phyloP scores from a whole-genome alignment of 257 asterid genomes.

The Anisodus acutangulus region DNA sequence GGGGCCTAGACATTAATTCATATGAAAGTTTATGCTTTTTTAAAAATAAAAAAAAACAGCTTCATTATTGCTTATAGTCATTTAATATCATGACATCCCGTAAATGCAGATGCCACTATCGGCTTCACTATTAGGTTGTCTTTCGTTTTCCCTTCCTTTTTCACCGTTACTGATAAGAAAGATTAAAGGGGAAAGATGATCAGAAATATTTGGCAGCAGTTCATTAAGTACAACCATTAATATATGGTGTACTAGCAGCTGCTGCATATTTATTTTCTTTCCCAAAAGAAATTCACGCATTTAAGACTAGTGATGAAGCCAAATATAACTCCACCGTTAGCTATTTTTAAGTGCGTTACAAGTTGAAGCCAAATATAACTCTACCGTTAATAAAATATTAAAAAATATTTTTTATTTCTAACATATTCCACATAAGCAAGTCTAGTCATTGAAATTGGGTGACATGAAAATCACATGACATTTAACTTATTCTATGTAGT shows the following conservation, averaged over 20 bases:
- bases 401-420: too few species aligned
- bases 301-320: neutral
- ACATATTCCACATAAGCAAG: too few species aligned
- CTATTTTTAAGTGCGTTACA: too few species aligned
- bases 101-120: neutral
- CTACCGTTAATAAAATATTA: too few species aligned
- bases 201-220: neutral
- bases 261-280: neutral
- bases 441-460: too few species aligned
- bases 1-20: neutral
- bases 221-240: neutral
- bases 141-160: neutral
- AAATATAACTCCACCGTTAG: too few species aligned
- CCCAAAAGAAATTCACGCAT: neutral
- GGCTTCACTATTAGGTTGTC: neutral
- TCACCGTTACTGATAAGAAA: neutral
- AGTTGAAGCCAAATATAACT: too few species aligned
- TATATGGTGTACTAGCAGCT: neutral
- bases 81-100: conserved; percentile 13
- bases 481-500: too few species aligned
- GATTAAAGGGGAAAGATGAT: neutral
- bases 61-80: neutral
- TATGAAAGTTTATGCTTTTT: neutral
- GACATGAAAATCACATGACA: too few species aligned
- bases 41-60: neutral